Evolutionary conservation across 805 yeast genomes (phyloP).

Genomic region (Clavispora vitiphila): DNA sequence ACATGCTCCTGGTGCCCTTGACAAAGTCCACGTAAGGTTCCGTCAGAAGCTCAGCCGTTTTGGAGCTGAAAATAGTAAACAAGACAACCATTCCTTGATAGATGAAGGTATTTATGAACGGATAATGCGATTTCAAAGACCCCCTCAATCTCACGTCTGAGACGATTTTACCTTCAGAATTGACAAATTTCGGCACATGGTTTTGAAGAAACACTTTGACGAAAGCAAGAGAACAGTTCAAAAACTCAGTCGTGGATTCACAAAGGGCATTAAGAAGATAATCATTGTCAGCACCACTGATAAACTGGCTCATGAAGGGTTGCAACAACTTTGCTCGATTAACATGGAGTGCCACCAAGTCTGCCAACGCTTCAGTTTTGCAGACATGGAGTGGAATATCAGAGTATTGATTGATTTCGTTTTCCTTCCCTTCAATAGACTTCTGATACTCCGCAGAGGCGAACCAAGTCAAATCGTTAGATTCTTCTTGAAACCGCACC

Average conservation of each 20-base stretch:
- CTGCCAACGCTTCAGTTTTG: conserved; percentile 34
- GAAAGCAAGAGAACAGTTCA: conserved; percentile 14
- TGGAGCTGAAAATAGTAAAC: conserved; percentile 44
- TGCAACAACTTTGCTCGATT: conserved; percentile 49
- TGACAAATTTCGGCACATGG: conserved; percentile 8
- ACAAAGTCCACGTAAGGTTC: conserved; percentile 13
- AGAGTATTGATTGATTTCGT: conserved; percentile 14
- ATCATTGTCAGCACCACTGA: conserved; percentile 20
- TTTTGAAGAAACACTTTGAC: conserved; percentile 9
- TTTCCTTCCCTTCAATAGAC: conserved; percentile 13
- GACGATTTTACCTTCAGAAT: conserved; percentile 4
- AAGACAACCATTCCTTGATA: conserved; percentile 50
- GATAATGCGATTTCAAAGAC: conserved; percentile 37
- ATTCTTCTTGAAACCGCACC: conserved; percentile 38
- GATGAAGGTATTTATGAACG: conserved; percentile 44
- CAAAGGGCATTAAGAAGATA: conserved; percentile 33
- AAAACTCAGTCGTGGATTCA: conserved; percentile 28
- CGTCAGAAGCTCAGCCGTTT: conserved; percentile 21
- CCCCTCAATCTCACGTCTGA: conserved; percentile 17
- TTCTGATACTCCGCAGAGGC: conserved; percentile 10
- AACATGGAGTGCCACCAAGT: conserved; percentile 44
- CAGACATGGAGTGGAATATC: conserved; percentile 21
- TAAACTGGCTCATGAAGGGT: conserved; percentile 40
- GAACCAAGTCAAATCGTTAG: conserved; percentile 28
- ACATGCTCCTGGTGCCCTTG: conserved; percentile 14